These are phyloP conservation scores for Collybia mongolica DNA, from an alignment of 768 basidiomycete genomes.

Conservation along the genomic window DNA sequence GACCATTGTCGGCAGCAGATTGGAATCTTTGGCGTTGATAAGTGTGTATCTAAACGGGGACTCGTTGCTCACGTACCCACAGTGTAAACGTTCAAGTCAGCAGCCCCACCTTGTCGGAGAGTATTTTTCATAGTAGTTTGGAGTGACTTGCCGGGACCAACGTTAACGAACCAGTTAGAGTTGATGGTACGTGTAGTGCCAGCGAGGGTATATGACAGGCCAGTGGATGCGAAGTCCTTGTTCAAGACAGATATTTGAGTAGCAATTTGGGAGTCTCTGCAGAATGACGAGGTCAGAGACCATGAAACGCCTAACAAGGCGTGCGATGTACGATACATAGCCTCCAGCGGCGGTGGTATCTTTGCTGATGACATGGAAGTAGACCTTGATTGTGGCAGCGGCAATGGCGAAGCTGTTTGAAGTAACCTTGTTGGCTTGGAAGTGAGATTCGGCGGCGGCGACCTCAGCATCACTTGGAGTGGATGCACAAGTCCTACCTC, in stretches of 20 bases:
- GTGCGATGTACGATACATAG: conserved; percentile 34
- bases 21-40: conserved; percentile 22
- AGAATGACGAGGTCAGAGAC: background rate
- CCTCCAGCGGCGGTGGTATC: conserved; percentile 34
- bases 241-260: conserved; percentile 42
- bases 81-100: conserved; percentile 48
- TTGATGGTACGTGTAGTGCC: conserved; percentile 42
- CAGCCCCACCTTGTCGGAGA: conserved; percentile 38
- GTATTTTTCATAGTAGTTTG: conserved; percentile 50
- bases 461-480: conserved; percentile 8
- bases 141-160: conserved; percentile 26
- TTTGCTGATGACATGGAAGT: conserved; percentile 33
- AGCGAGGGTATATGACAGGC: conserved; percentile 38
- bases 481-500: conserved; percentile 14
- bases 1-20: conserved; percentile 27
- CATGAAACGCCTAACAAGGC: background rate
- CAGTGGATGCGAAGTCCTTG: conserved; percentile 31
- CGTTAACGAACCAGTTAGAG: conserved; percentile 47
- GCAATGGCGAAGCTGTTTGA: background rate
- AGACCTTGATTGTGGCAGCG: conserved; percentile 15
- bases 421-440: conserved; percentile 12
- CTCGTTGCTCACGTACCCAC: conserved; percentile 33
- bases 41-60: conserved; percentile 8
- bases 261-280: conserved; percentile 8
- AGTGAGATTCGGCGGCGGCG: conserved; percentile 15